Conservation (phyloP, 306 rosid species). For the Ormosia semicastrata region DNA sequence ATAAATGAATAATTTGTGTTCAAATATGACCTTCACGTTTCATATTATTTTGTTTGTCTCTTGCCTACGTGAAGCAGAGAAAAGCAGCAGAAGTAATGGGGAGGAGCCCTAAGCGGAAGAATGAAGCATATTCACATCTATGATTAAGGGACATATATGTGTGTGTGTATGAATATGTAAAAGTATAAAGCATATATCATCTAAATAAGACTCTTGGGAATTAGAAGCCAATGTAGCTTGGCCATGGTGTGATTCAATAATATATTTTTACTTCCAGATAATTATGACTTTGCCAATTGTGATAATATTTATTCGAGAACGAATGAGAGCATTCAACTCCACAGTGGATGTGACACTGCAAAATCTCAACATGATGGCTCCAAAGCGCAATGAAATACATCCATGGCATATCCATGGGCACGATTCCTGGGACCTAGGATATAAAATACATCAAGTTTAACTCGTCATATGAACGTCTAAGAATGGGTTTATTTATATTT, state of each 20-base stretch:
- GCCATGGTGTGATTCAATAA: background rate
- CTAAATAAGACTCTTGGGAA: background rate
- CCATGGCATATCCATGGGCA: too few relatives aligned
- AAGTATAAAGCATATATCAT: background rate
- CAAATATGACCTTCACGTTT: background rate
- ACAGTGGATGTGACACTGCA: too few relatives aligned
- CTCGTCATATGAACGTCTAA: too few relatives aligned
- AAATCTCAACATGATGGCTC: too few relatives aligned
- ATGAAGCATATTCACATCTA: background rate
- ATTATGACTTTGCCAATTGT: too few relatives aligned
- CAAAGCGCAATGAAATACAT: too few relatives aligned
- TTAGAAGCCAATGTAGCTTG: background rate
- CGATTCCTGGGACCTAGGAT: too few relatives aligned
- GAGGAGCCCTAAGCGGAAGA: background rate
- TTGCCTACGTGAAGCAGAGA: background rate
- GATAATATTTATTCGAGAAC: too few relatives aligned
- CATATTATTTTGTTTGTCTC: background rate
- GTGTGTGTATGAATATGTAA: background rate
- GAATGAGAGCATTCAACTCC: too few relatives aligned
- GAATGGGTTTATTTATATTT: too few relatives aligned
- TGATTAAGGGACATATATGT: background rate
- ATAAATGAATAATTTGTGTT: background rate
- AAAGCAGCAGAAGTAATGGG: background rate
- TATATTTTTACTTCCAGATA: too few relatives aligned
- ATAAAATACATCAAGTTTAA: too few relatives aligned